A percentile compares a stretch with the other conserved stretches of the same genome.
Evolutionary conservation across 306 rosid genomes (phyloP).

Genomic region (Carpinus viminea): DNA sequence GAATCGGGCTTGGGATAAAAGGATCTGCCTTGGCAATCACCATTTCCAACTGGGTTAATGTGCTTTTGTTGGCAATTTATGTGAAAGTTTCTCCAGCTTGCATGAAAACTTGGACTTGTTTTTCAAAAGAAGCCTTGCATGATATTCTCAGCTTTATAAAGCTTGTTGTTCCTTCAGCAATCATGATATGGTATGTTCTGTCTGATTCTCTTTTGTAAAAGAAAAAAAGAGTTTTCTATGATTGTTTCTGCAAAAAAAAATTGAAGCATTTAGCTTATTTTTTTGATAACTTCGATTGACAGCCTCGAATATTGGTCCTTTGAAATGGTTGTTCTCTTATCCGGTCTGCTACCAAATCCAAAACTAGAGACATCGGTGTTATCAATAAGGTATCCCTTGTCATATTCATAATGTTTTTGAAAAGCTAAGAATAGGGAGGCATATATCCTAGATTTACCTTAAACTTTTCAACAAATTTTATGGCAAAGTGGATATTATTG

Average conservation of each 20-base stretch:
- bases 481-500: too few relatives aligned
- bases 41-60: constrained; percentile 54
- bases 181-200: constrained; percentile 53
- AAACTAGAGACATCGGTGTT: constrained; percentile 60
- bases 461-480: not conserved
- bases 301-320: constrained; percentile 61
- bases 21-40: constrained; percentile 59
- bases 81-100: constrained; percentile 40
- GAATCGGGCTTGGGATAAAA: constrained; percentile 39
- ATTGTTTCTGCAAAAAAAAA: too few relatives aligned
- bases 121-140: constrained; percentile 53
- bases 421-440: not conserved
- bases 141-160: constrained; percentile 45
- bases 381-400: constrained; percentile 48
- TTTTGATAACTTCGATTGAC: constrained; percentile 15
- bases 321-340: constrained; percentile 69
- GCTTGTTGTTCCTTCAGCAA: constrained; percentile 62
- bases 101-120: constrained; percentile 54
- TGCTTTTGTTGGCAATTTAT: constrained; percentile 40
- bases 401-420: not conserved
- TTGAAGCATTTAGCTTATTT: not conserved
- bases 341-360: constrained; percentile 62
- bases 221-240: too few relatives aligned
- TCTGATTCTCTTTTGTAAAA: not conserved
- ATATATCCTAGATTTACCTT: not conserved